A percentile compares a stretch with the other conserved stretches of the same genome.
Conservation (phyloP, 768 basidiomycete genomes). For the Fibroporia radiculosa region DNA sequence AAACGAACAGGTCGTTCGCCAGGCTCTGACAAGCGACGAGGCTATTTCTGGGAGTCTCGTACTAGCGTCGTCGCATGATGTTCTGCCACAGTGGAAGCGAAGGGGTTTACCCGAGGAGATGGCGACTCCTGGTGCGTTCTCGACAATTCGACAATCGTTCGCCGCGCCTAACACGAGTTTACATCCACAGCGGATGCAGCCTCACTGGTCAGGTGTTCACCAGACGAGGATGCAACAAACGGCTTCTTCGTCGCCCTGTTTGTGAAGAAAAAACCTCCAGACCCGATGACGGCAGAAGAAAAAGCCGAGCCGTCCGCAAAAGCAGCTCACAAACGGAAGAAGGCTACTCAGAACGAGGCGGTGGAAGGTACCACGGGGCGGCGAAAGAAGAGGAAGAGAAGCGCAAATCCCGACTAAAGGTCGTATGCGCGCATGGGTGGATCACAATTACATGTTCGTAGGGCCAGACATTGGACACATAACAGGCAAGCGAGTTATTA, state of each 20-base stretch:
- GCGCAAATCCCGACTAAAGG: too few relatives aligned
- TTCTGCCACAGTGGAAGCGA: slow-evolving; percentile 77
- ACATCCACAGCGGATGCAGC: slow-evolving; percentile 40
- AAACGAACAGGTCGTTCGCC: slow-evolving; percentile 85
- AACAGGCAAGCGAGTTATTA: too few relatives aligned
- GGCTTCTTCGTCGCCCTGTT: slow-evolving; percentile 99
- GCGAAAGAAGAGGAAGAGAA: background rate
- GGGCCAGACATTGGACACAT: too few relatives aligned
- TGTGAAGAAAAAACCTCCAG: slow-evolving; percentile 33
- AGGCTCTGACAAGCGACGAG: slow-evolving; percentile 66
- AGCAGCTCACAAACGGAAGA: background rate
- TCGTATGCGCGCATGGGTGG: too few relatives aligned
- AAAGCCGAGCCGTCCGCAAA: background rate
- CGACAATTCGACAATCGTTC: background rate
- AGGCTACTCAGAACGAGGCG: background rate
- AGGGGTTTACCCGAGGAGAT: slow-evolving; percentile 68
- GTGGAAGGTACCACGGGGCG: background rate
- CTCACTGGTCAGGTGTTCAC: slow-evolving; percentile 63
- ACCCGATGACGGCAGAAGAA: background rate
- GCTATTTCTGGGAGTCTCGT: slow-evolving; percentile 51
- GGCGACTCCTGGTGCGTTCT: slow-evolving; percentile 39
- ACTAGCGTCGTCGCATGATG: slow-evolving; percentile 58
- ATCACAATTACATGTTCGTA: too few relatives aligned
- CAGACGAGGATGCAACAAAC: slow-evolving; percentile 83
- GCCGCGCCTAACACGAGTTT: too few relatives aligned